Conservation (phyloP, 2,329 filamentous ascomycete genomes). For the Stagonosporopsis tanaceti region DNA sequence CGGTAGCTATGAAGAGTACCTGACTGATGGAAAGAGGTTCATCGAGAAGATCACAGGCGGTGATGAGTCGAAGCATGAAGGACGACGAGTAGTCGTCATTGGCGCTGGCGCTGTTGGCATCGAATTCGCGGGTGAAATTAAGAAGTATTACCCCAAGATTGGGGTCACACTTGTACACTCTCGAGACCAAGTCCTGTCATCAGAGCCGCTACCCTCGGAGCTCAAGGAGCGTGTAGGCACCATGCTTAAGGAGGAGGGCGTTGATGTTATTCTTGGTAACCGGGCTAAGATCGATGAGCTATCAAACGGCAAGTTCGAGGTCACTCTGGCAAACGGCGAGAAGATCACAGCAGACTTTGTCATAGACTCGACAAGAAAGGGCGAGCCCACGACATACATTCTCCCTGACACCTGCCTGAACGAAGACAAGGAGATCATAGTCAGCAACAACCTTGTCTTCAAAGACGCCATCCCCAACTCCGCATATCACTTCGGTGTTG, state of each 20-base stretch:
- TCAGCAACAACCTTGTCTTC: constrained; percentile 65
- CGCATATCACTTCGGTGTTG: constrained; percentile 70
- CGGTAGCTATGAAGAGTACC: constrained; percentile 67
- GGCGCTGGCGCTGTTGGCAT: constrained; percentile 82
- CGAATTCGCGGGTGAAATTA: constrained; percentile 82
- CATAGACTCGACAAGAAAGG: constrained; percentile 73
- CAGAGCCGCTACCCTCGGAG: constrained; percentile 74
- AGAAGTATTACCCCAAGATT: constrained; percentile 68
- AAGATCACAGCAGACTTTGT: constrained; percentile 68
- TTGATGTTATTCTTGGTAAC: constrained; percentile 70
- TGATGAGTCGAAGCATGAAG: constrained; percentile 34
- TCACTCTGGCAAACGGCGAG: constrained; percentile 55
- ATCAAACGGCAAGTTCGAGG: constrained; percentile 47
- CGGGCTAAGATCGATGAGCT: constrained; percentile 59
- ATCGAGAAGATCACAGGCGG: constrained; percentile 56
- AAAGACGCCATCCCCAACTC: constrained; percentile 62
- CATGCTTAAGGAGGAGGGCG: constrained; percentile 67
- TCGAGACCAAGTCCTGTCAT: constrained; percentile 72
- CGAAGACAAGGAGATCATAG: constrained; percentile 70
- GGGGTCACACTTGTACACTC: constrained; percentile 80
- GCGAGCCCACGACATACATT: constrained; percentile 68
- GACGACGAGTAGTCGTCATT: constrained; percentile 71
- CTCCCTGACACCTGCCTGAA: constrained; percentile 67
- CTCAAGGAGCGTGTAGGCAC: constrained; percentile 70
- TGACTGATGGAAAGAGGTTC: constrained; percentile 68